Base-by-base conservation (phyloP, 73 alveolate species). In the Paramecium pentaurelia region DNA sequence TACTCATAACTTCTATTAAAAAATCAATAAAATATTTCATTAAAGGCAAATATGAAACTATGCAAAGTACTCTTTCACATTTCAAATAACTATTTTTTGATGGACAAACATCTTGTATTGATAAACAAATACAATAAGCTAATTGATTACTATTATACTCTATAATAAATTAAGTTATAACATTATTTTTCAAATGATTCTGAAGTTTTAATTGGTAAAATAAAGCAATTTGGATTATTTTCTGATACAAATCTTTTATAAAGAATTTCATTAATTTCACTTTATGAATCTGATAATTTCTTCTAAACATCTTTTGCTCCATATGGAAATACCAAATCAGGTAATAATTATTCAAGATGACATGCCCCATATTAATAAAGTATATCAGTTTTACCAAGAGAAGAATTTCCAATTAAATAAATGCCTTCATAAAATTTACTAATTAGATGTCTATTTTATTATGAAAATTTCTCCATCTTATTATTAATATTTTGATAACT, bases 131-230 rank as follows among this genome's bases (percentile, higher is more conserved):
- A 27, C 91, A 80, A 80, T 32, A 80, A 38, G 91, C 91, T 44
- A 80, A 80, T 45, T 49, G 14, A 47, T 80, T 80, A 64, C 91
- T 47, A 80, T 47, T 49, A 27, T 40, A 45, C 14, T 80, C 47
- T 40, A 80, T 54, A 32, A 80, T 27, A 73, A 16, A 36, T 30
- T 20, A 20, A 34, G 10, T 73, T 80, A 32, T 40, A 44, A 80
- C 91, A 80, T 80, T n/a, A 9, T 45, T 45, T 80, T 49, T 80
- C 91, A 47, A 80, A 80, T 27, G 91, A 80, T 12, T 80, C 36
- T 20, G 71, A 42, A 9, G 49, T 80, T 49, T 80, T 80, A 7
- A 80, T 44, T n/a, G 91, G 91, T 11, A 80, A 18, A 38, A 80
- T 18, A 47, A 80, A 80, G 30, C 91, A 80, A 44, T 80, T 64